Evolutionary conservation across 371 early-diverging fungal genomes (phyloP).

Genomic region (Mucor saturninus): DNA sequence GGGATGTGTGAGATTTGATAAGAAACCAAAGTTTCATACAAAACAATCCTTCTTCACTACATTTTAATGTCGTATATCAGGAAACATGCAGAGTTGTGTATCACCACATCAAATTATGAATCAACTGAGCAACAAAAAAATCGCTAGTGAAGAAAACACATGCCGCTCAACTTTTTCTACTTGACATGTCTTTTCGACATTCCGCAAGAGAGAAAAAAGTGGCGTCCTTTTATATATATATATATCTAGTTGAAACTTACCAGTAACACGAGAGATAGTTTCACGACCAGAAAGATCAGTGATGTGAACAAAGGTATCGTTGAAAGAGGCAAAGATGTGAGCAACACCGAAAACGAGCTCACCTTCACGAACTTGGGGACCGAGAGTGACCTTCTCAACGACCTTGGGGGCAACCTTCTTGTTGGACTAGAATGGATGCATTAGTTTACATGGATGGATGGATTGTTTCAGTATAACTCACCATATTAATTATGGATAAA

Average conservation of each 20-base stretch:
- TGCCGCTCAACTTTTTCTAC: constrained; percentile 1
- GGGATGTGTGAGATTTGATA: constrained; percentile 3
- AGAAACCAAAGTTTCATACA: not conserved
- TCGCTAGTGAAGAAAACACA: not conserved
- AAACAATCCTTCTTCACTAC: not conserved
- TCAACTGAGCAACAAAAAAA: not conserved
- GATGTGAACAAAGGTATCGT: constrained; percentile 99
- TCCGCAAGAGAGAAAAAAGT: not conserved
- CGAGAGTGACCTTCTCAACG: constrained; percentile 92
- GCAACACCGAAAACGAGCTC: constrained; percentile 99
- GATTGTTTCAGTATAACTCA: not conserved
- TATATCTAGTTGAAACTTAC: constrained; percentile 42
- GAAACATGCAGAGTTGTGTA: not conserved
- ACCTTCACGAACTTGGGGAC: constrained; percentile 97
- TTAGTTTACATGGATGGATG: not conserved
- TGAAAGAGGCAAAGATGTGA: constrained; percentile 99
- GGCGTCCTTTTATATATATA: not conserved
- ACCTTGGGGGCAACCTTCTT: constrained; percentile 70
- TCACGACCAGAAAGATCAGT: constrained; percentile 99
- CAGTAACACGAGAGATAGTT: constrained; percentile 99
- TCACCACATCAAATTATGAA: not conserved
- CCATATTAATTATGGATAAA: constrained; percentile 9
- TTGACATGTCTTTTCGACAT: not conserved
- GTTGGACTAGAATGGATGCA: constrained; percentile 61
- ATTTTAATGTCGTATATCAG: not conserved